These are phyloP conservation scores for Sclerotinia glacialis DNA, from an alignment of 2,329 filamentous ascomycete species.

Conservation along the genomic window DNA sequence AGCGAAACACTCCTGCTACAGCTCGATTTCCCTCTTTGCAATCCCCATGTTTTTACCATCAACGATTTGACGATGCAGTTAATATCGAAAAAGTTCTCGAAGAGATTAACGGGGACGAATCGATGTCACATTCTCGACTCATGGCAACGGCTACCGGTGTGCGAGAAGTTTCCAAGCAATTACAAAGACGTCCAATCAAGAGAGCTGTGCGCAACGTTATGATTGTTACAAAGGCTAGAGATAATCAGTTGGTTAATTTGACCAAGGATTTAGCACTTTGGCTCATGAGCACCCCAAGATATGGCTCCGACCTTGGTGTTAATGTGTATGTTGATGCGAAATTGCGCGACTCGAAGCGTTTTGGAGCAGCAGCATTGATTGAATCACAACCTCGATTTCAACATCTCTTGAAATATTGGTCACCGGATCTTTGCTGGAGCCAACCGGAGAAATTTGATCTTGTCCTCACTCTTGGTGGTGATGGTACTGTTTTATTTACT, in stretches of 20 bases:
- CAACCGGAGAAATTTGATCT: slow-evolving; percentile 94
- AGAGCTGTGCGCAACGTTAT: slow-evolving; percentile 91
- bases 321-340: slow-evolving; percentile 99
- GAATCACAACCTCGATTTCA: slow-evolving; percentile 73
- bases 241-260: slow-evolving; percentile 86
- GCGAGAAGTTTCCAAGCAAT: slow-evolving; percentile 90
- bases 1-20: slow-evolving; percentile 39
- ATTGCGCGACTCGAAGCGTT: slow-evolving; percentile 81
- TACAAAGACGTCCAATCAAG: slow-evolving; percentile 88
- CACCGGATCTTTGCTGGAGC: slow-evolving; percentile 90
- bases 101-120: slow-evolving; percentile 86
- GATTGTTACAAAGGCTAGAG: slow-evolving; percentile 97
- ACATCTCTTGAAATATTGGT: slow-evolving; percentile 92
- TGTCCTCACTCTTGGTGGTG: slow-evolving; percentile 81
- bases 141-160: slow-evolving; percentile 95
- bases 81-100: slow-evolving; percentile 93
- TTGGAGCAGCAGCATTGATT: slow-evolving; percentile 71
- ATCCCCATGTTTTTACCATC: slow-evolving; percentile 97
- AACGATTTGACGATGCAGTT: slow-evolving; percentile 92
- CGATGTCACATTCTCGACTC: slow-evolving; percentile 87
- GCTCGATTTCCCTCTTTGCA: slow-evolving; percentile 66
- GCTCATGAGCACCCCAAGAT: slow-evolving; percentile 84
- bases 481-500: slow-evolving; percentile 84
- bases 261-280: slow-evolving; percentile 85
- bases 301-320: slow-evolving; percentile 84